Evolutionary conservation across 371 early-diverging fungal species (phyloP).

Genomic region (Rhizopus delemar): DNA sequence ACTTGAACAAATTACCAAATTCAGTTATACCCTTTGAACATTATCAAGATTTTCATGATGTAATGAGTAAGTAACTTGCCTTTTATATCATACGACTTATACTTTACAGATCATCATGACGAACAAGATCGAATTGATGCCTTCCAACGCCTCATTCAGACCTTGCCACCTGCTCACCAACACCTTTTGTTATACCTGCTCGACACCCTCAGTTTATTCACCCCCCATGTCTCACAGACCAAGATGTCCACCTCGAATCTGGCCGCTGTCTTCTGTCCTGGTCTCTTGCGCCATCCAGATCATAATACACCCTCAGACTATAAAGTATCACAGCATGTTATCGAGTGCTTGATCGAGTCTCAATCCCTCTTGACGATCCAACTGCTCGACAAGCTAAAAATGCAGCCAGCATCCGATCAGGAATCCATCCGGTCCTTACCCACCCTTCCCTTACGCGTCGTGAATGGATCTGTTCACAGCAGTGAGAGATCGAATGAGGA

Average conservation of each 20-base stretch:
- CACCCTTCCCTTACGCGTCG: slow-evolving; percentile 14
- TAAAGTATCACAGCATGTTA: slow-evolving; percentile 55
- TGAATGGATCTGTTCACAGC: slow-evolving; percentile 10
- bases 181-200: slow-evolving; percentile 58
- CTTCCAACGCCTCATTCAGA: slow-evolving; percentile 49
- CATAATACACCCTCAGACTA: slow-evolving; percentile 60
- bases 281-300: slow-evolving; percentile 55
- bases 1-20: slow-evolving; percentile 55
- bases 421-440: slow-evolving; percentile 13
- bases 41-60: slow-evolving; percentile 52
- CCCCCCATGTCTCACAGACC: slow-evolving; percentile 44
- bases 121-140: slow-evolving; percentile 36
- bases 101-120: neutral
- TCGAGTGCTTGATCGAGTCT: slow-evolving; percentile 57
- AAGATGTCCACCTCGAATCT: slow-evolving; percentile 55
- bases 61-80: slow-evolving; percentile 42
- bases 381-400: slow-evolving; percentile 6
- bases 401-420: neutral
- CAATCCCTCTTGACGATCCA: slow-evolving; percentile 49
- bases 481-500: neutral
- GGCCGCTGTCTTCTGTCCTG: slow-evolving; percentile 60
- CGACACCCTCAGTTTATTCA: slow-evolving; percentile 54
- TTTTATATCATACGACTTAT: neutral
- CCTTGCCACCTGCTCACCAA: slow-evolving; percentile 52
- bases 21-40: slow-evolving; percentile 55